Conservation (phyloP, 2,329 filamentous ascomycete genomes). For the Claviceps maximensis region DNA sequence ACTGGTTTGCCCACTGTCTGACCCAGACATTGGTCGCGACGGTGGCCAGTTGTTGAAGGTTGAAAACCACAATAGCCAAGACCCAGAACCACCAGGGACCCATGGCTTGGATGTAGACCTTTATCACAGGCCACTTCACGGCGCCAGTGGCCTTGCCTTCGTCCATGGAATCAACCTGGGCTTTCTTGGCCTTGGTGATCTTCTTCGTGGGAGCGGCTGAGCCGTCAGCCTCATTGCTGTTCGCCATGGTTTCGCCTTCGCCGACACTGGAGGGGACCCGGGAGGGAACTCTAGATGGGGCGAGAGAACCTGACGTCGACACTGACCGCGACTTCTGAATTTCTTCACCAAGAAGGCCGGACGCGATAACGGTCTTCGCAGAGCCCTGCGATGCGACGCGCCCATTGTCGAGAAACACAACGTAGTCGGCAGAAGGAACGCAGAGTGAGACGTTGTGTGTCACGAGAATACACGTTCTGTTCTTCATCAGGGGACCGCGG, state of each 20-base stretch:
- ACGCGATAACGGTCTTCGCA: conserved; percentile 63
- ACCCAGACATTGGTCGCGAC: conserved; percentile 94
- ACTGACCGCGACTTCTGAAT: conserved; percentile 57
- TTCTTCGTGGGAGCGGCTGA: conserved; percentile 33
- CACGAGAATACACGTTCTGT: conserved; percentile 85
- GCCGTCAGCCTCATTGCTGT: conserved; percentile 31
- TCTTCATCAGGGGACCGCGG: conserved; percentile 73
- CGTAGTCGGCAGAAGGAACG: conserved; percentile 64
- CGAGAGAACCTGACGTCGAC: conserved; percentile 57
- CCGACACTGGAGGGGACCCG: conserved; percentile 64
- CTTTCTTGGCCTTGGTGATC: conserved; percentile 27
- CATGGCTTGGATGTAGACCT: conserved; percentile 80
- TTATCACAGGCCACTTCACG: conserved; percentile 76
- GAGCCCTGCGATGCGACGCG: conserved; percentile 65
- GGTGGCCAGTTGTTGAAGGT: conserved; percentile 68
- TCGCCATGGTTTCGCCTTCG: conserved; percentile 43
- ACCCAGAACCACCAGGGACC: conserved; percentile 96
- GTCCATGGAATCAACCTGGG: conserved; percentile 42
- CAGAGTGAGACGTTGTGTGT: conserved; percentile 92
- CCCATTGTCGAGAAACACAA: conserved; percentile 81
- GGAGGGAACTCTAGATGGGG: conserved; percentile 67
- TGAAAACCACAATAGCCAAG: conserved; percentile 60
- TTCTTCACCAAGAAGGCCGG: conserved; percentile 83
- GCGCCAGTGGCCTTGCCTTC: conserved; percentile 77
- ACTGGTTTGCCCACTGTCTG: conserved; percentile 86